Evolutionary conservation across 2,329 filamentous ascomycete genomes (phyloP).

Genomic region (Davidsoniella neocaledoniae): DNA sequence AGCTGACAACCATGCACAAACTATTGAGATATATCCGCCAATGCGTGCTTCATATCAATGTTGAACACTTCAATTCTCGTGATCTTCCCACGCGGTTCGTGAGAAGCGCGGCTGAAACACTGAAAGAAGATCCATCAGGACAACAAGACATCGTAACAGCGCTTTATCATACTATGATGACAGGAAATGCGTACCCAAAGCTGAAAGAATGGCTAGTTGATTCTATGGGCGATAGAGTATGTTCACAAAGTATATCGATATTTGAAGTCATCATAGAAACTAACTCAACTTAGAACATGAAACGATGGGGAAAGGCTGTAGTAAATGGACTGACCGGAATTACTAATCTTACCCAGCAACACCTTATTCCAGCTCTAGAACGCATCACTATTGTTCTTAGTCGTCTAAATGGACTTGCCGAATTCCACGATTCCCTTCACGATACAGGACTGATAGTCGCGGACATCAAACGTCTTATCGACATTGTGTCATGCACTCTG

Average conservation of each 20-base stretch:
- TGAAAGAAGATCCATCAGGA: conserved; percentile 58
- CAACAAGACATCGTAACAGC: conserved; percentile 49
- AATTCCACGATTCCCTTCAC: conserved; percentile 52
- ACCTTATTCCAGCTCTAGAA: conserved; percentile 76
- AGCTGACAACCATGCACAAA: conserved; percentile 75
- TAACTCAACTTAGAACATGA: conserved; percentile 48
- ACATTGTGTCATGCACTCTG: conserved; percentile 58
- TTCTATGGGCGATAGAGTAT: conserved; percentile 59
- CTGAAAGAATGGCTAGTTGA: conserved; percentile 82
- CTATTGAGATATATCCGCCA: conserved; percentile 72
- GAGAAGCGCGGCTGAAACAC: conserved; percentile 28
- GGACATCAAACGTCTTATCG: conserved; percentile 48
- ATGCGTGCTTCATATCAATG: conserved; percentile 58
- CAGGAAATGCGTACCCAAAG: conserved; percentile 58
- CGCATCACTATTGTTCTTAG: conserved; percentile 67
- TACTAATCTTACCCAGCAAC: conserved; percentile 64
- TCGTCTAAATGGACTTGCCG: conserved; percentile 66
- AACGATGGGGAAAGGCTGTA: conserved; percentile 86
- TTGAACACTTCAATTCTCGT: conserved; percentile 69
- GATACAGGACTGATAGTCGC: conserved; percentile 48
- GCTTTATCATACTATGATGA: conserved; percentile 69
- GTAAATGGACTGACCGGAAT: conserved; percentile 61
- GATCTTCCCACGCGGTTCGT: conserved; percentile 69
- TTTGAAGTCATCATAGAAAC: conserved; percentile 12
- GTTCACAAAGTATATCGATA: conserved; percentile 16